These are phyloP conservation scores for Debaryomyces subglobosus DNA, from an alignment of 1,139 yeast genomes.

Conservation along the genomic window DNA sequence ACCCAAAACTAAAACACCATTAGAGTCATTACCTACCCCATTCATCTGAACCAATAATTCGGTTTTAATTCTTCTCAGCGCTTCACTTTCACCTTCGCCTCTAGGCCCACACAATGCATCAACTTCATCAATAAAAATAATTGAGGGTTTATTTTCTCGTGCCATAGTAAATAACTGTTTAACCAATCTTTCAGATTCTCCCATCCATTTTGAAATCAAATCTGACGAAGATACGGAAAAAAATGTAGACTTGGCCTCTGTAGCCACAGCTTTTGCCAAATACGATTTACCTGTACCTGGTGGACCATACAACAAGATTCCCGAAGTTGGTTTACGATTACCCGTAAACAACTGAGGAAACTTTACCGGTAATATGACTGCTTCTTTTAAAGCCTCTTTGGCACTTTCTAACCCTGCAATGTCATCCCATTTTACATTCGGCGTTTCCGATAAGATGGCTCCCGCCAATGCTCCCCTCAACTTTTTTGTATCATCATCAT, in stretches of 20 bases:
- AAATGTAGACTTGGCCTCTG: constrained; percentile 96
- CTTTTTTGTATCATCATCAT: constrained; percentile 82
- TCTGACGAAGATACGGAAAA: constrained; percentile 95
- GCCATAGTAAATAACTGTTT: constrained; percentile 96
- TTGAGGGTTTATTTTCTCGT: constrained; percentile 90
- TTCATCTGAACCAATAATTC: constrained; percentile 97
- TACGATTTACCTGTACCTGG: constrained; percentile 99
- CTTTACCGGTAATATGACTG: constrained; percentile 91
- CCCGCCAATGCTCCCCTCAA: constrained; percentile 90
- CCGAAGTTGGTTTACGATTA: constrained; percentile 89
- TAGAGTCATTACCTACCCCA: constrained; percentile 95
- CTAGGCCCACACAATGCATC: constrained; percentile 98
- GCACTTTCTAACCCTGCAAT: constrained; percentile 96
- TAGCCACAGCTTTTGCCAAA: constrained; percentile 96
- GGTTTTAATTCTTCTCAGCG: constrained; percentile 92
- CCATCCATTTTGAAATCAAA: constrained; percentile 98
- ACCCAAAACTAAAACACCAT: constrained; percentile 92
- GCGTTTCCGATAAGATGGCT: constrained; percentile 89
- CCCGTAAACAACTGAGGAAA: constrained; percentile 96
- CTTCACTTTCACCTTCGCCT: constrained; percentile 98
- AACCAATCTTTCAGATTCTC: constrained; percentile 93
- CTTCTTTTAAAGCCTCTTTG: constrained; percentile 95
- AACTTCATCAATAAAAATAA: constrained; percentile 95
- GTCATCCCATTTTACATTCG: constrained; percentile 93
- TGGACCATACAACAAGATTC: constrained; percentile 92